Evolutionary conservation across 1,139 yeast species (phyloP), one percentile per base, ranked within the genome.

Genomic region (Pichia norvegensis): DNA sequence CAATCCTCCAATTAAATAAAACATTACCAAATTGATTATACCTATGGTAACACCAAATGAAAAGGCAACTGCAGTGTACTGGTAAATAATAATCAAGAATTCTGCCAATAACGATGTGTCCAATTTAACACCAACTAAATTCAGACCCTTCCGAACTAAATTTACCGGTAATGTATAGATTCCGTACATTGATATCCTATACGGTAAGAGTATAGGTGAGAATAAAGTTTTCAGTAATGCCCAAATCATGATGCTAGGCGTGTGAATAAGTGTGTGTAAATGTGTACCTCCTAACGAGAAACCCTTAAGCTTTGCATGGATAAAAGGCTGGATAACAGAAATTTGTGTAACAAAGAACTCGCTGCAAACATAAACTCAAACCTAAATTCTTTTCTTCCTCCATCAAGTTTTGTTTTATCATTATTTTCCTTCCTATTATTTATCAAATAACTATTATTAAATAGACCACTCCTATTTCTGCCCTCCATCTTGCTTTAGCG

Each of bases 401-500:
- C n/a, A n/a, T n/a, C n/a, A n/a, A n/a, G n/a, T n/a, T n/a, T n/a
- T n/a, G n/a, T n/a, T n/a, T n/a, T n/a, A n/a, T n/a, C n/a, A n/a
- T n/a, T n/a, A n/a, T n/a, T n/a, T n/a, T n/a, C n/a, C n/a, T n/a
- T n/a, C n/a, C n/a, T n/a, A n/a, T n/a, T n/a, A n/a, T n/a, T n/a
- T n/a, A n/a, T n/a, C n/a, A n/a, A n/a, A n/a, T n/a, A 27, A 13
- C 31, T 27, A 27, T 27, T 37, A 19, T 21, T 16, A 36, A 27
- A 33, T 17, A 27, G 13, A 17, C 19, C 36, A 65, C 85, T 79
- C 85, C 85, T 72, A 72, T 73, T 79, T 79, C 86, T 79, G 86
- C 85, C 84, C 72, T 82, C 71, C 60, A 55, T 71, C 75, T 79
- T 65, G 57, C 47, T 48, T 57, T 61, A 57, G 55, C 74, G 60